phyloP scores from a whole-genome alignment of 2,329 filamentous ascomycete genomes.

The Verticillium nubilum region DNA sequence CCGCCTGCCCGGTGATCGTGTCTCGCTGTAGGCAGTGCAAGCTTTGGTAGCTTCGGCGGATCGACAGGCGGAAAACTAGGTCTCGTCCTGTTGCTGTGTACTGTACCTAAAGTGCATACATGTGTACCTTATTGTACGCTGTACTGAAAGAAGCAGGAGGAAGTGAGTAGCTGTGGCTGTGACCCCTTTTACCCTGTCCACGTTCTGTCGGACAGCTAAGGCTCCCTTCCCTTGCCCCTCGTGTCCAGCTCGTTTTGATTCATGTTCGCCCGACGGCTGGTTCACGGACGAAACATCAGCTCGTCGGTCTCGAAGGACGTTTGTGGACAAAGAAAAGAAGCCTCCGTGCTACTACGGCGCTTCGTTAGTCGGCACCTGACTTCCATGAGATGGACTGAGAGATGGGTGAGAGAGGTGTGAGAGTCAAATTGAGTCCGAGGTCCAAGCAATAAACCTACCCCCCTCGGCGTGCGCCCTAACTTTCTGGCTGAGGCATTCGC shows the following conservation, averaged over 20 bases:
- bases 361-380: background rate
- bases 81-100: background rate
- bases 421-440: background rate
- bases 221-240: background rate
- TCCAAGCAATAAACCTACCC: background rate
- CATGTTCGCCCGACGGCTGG: background rate
- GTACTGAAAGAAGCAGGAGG: background rate
- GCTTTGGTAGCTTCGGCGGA: background rate
- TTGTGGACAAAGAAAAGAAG: background rate
- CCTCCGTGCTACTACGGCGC: background rate
- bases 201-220: background rate
- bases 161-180: background rate
- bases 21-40: background rate
- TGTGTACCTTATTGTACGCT: background rate
- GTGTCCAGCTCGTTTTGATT: background rate
- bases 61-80: background rate
- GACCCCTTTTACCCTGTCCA: too few relatives aligned
- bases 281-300: background rate
- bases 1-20: background rate
- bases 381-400: background rate
- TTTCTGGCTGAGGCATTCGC: background rate
- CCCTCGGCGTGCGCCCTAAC: background rate
- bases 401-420: background rate
- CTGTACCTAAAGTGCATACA: background rate
- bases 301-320: background rate